phyloP scores from a whole-genome alignment of 257 asterid species.

The Scutellaria baicalensis region DNA sequence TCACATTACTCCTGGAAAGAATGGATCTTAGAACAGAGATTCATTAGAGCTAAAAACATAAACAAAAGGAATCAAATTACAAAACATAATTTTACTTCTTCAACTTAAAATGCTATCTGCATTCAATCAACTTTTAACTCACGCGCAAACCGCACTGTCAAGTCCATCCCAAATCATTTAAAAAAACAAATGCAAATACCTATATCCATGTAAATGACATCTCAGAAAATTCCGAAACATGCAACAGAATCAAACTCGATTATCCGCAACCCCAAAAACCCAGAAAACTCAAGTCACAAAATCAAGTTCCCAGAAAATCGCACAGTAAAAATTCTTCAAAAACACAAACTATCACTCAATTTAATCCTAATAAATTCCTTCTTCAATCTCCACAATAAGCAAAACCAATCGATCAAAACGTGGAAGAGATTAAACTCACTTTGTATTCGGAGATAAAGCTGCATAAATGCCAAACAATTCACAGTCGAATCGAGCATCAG shows the following conservation, averaged over 20 bases:
- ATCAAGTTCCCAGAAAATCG: background rate
- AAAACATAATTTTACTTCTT: background rate
- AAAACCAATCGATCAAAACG: too few relatives aligned
- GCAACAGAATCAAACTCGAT: slow-evolving; percentile 2
- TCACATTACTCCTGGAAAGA: background rate
- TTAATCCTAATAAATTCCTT: background rate
- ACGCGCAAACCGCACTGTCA: background rate
- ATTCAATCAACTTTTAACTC: background rate
- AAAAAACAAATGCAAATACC: background rate
- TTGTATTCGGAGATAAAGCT: too few relatives aligned
- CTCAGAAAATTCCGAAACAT: background rate
- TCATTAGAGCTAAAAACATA: background rate
- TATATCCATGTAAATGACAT: background rate
- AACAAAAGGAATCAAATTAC: background rate
- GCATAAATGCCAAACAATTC: too few relatives aligned
- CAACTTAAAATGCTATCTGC: background rate
- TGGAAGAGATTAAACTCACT: too few relatives aligned
- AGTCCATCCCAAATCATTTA: background rate
- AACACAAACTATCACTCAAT: background rate
- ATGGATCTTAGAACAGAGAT: background rate
- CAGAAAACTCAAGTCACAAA: background rate
- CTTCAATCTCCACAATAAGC: too few relatives aligned
- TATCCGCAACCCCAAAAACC: background rate
- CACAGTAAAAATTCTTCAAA: background rate
- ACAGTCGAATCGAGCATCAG: too few relatives aligned